A percentile compares a stretch with the other conserved stretches of the same genome.
These are phyloP conservation scores for Furcasterigmium furcatum DNA, from an alignment of 2,329 filamentous ascomycete genomes.

Conservation along the genomic window DNA sequence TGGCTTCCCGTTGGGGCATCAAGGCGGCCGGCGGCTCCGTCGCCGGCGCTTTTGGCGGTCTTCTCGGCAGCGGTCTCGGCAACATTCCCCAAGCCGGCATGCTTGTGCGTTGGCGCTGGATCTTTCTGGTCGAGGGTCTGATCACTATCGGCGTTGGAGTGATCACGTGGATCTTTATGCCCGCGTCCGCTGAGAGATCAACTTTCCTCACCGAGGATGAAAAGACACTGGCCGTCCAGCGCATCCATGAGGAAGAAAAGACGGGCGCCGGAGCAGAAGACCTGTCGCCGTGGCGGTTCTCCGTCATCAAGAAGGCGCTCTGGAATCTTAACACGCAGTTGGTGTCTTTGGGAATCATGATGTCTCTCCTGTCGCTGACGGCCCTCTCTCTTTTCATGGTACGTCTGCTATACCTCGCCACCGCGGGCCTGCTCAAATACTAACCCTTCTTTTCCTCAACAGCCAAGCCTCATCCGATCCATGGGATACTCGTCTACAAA, in stretches of 20 bases:
- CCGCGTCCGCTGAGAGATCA: not conserved
- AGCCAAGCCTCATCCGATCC: not conserved
- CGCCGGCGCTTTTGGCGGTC: slow-evolving; percentile 55
- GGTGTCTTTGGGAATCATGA: not conserved
- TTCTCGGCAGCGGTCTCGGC: slow-evolving; percentile 49
- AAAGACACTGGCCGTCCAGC: not conserved
- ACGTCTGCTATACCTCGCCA: not conserved
- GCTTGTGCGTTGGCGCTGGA: not conserved
- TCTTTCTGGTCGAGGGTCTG: not conserved
- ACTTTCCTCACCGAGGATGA: not conserved
- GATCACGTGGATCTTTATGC: not conserved
- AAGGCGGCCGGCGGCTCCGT: slow-evolving; percentile 52
- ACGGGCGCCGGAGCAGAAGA: not conserved
- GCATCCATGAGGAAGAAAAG: not conserved
- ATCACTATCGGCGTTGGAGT: not conserved
- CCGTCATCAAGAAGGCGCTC: not conserved
- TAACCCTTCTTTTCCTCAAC: not conserved
- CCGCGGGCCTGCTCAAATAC: not conserved
- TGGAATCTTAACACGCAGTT: not conserved
- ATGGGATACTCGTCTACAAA: not conserved
- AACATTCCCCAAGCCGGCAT: slow-evolving; percentile 33
- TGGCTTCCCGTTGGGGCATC: slow-evolving; percentile 52
- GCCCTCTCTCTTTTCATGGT: not conserved
- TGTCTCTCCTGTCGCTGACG: not conserved
- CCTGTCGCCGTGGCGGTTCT: not conserved